phyloP scores from a whole-genome alignment of 169 alveolate species.

The Plasmodium cynomolgi region DNA sequence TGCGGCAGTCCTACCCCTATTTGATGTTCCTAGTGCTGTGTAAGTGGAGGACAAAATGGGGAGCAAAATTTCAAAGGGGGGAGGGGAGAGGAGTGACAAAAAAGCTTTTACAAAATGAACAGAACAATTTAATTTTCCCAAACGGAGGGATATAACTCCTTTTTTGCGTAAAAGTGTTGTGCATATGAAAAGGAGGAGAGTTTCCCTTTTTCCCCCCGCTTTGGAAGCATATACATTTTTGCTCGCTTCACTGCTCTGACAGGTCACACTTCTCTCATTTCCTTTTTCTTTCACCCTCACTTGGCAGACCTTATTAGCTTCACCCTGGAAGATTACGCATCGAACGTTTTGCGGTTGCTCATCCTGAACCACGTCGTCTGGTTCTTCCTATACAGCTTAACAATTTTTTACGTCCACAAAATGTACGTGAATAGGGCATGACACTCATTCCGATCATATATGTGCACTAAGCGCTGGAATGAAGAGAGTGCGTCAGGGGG shows the following conservation, averaged over 20 bases:
- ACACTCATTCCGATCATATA: background rate
- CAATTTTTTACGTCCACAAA: slow-evolving; percentile 35
- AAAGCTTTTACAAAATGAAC: background rate
- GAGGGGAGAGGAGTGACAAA: background rate
- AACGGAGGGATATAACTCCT: background rate
- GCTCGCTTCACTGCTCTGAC: background rate
- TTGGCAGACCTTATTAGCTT: slow-evolving; percentile 44
- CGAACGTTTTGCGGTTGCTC: slow-evolving; percentile 42
- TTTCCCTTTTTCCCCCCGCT: background rate
- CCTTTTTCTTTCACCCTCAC: background rate
- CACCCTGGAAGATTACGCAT: slow-evolving; percentile 15
- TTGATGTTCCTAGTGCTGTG: slow-evolving; percentile 32
- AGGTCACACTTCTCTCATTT: background rate
- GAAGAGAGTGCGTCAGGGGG: background rate
- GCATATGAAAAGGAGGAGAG: background rate
- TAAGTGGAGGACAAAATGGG: slow-evolving; percentile 7
- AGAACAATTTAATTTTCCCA: background rate
- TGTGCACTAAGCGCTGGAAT: background rate
- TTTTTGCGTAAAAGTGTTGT: background rate
- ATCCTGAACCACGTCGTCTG: slow-evolving; percentile 34
- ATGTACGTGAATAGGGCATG: background rate
- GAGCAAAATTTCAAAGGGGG: background rate
- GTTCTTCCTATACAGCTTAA: slow-evolving; percentile 37
- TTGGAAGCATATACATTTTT: background rate
- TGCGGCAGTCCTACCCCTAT: slow-evolving; percentile 23